Base-by-base conservation (phyloP, 2,329 filamentous ascomycete species). In the Clonostachys chloroleuca region DNA sequence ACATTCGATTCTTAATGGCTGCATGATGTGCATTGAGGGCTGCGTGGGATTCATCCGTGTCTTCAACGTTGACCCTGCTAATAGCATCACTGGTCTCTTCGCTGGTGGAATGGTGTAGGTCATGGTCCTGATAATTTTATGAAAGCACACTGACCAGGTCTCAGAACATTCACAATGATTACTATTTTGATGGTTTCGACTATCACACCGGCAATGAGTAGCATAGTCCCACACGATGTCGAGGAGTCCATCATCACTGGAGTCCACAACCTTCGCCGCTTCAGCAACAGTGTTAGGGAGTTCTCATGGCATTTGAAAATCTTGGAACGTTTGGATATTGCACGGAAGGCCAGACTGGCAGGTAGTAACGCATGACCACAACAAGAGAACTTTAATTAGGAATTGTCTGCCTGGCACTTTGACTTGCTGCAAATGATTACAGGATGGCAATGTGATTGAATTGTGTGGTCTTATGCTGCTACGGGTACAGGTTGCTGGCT, bases 61-160 rank as follows among this genome's bases (percentile, higher is more conserved):
- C 4, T 63, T 62, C 17, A 53, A 59, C 14, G 50, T 51, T 2
- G 53, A 60, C 5, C 51, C 50, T 6, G 56, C 49, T 0, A 62
- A 61, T 20, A 53, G 54, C 2, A 39, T 62, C 2, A 60, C 60
- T 1, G 55, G 57, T 43, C 24, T 62, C 2, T 62, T 62, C 34
- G 56, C 59, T 0, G 56, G 52, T 5, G 59, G 60, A 12, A 61
- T 62, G 60, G 60, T 59, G 60, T 62, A 48, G 54, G 59, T n/a
- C 14, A 39, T 39, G 7, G 14, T 12, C 14, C 12, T 18, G 7
- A 8, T 14, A n/a, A n/a, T 39, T n/a, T 39, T 12, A 8, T n/a
- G 17, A 39, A 53, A 36, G 34, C 30, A 30, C 0, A 9, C 7
- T 4, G 16, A 10, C 24, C 35, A 2, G 39, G 34, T 8, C 40